Conservation (phyloP, 1,284 basidiomycete species). For the Athelia psychrophila region DNA sequence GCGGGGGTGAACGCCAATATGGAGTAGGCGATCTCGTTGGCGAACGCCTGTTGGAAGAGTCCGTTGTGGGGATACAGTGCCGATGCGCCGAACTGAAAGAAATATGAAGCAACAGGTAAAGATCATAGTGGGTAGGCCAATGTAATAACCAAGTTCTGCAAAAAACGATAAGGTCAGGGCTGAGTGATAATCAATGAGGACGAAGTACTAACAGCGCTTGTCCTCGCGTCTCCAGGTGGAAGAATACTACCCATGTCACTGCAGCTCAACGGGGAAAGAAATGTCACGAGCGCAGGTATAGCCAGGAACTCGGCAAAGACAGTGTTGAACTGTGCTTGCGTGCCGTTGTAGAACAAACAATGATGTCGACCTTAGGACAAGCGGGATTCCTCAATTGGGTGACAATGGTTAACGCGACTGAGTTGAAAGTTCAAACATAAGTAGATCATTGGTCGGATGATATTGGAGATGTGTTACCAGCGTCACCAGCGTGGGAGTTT, state of each 20-base stretch:
- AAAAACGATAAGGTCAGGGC: too few species aligned
- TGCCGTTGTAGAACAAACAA: background rate
- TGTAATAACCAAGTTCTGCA: too few species aligned
- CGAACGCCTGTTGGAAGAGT: conserved; percentile 17
- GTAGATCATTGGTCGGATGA: background rate
- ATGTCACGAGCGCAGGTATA: background rate
- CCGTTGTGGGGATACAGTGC: conserved; percentile 23
- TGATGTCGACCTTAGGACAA: background rate
- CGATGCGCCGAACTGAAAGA: conserved; percentile 29
- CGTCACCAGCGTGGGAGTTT: too few species aligned
- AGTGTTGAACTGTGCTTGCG: background rate
- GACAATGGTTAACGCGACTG: background rate
- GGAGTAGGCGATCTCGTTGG: conserved; percentile 17
- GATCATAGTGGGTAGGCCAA: too few species aligned
- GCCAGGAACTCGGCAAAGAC: background rate
- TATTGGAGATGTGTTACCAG: background rate
- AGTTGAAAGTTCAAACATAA: background rate
- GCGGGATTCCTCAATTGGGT: background rate
- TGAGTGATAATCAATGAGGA: too few species aligned
- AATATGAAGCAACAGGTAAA: background rate
- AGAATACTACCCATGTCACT: background rate
- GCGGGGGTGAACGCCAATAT: conserved; percentile 33
- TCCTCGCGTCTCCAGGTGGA: background rate
- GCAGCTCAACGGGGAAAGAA: background rate
- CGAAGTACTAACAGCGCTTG: too few species aligned